Evolutionary conservation across 305 asterid genomes (phyloP), one percentile per base, ranked within the genome.

Genomic region (Solanum chacoense): DNA sequence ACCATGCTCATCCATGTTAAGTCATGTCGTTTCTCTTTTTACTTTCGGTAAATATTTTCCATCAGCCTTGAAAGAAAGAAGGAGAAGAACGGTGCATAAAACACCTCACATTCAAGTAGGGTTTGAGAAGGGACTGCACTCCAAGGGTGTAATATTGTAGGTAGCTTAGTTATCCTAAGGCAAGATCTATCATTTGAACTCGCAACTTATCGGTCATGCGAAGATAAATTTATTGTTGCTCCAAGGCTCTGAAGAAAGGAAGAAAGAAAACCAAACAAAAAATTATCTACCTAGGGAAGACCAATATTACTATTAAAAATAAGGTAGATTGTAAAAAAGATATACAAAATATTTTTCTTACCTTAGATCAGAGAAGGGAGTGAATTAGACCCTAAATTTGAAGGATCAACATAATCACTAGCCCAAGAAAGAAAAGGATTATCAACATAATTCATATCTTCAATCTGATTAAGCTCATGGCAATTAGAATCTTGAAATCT

Each of bases 371-470:
- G 87, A 88, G 92, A 90, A 86, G 90, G 90, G 84, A 89, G 90
- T 24, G 91, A 91, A 50, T 0, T 14, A 88, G 89, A 91, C 28
- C 88, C 89, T 26, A 89, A 76, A 76, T 88, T 89, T 67, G 91
- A 55, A 80, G 91, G 90, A 88, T 90, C 91, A 86, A 88, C 78
- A 91, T 96, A 94, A 67, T 94, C 83, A 14, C 93, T 90, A 40
- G 88, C 59, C 75, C 91, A 93, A 50, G 88, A 87, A 71, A 92
- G 92, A 14, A 95, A 93, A 36, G 93, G 92, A 84, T 71, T 71
- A 71, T 89, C 92, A 18, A 93, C 89, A 3, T 91, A 50, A 81
- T 90, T 91, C 24, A 93, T 93, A 87, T 93, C 94, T 50, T 93
- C 90, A 29, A 87, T 89, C 63, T 90, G 92, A 89, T 88, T 89